Evolutionary conservation across 257 asterid genomes (phyloP).

Genomic region (Cinchona pubescens): DNA sequence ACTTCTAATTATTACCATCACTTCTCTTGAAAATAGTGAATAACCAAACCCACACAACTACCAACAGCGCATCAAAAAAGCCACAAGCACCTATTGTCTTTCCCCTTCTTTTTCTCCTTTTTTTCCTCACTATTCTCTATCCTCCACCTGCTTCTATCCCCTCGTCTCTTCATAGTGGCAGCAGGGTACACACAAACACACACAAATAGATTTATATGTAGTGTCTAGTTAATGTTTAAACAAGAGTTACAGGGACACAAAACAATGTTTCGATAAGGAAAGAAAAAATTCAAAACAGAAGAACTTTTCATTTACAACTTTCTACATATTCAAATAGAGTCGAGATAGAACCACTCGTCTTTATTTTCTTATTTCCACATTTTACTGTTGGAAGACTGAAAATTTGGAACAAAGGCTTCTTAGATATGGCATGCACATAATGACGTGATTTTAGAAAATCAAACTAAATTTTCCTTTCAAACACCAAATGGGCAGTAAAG

Average conservation of each 20-base stretch:
- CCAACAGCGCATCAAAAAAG: background rate
- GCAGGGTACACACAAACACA: no score
- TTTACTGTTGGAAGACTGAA: background rate
- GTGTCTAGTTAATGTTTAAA: no score
- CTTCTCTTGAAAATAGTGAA: background rate
- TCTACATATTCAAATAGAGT: no score
- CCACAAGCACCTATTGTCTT: background rate
- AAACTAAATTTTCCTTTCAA: background rate
- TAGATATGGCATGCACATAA: no score
- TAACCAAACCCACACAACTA: background rate
- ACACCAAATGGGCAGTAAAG: background rate
- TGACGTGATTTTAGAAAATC: background rate
- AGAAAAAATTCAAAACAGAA: background rate
- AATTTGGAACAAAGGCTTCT: background rate
- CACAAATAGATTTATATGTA: background rate
- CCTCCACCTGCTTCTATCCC: no score
- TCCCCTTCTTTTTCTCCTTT: background rate
- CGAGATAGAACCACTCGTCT: background rate
- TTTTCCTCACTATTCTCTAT: background rate
- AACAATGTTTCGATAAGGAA: background rate
- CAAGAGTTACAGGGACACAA: no score
- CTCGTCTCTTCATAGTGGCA: background rate
- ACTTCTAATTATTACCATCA: background rate
- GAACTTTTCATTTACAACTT: no score
- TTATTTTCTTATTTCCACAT: background rate